These are phyloP conservation scores for Schoenoplectus tabernaemontani DNA, from an alignment of 202 grass and related monocot genomes.

Conservation along the genomic window DNA sequence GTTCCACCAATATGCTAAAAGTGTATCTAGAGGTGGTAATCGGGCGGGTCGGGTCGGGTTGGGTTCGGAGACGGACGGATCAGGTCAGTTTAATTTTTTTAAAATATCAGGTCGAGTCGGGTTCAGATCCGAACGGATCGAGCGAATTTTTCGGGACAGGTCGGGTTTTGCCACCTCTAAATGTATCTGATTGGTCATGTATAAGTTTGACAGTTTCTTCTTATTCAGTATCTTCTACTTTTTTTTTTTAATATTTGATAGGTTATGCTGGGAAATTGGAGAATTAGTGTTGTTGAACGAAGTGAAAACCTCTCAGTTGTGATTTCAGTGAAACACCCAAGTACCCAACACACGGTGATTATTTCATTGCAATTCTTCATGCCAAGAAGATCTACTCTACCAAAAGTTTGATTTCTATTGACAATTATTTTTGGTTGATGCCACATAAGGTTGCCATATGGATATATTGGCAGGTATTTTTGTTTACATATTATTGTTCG, in stretches of 20 bases:
- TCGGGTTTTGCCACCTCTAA: too few relatives aligned
- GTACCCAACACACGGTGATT: slow-evolving; percentile 75
- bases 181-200: neutral
- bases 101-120: too few relatives aligned
- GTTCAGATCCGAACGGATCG: too few relatives aligned
- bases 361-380: slow-evolving; percentile 65
- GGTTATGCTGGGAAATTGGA: slow-evolving; percentile 93
- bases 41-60: too few relatives aligned
- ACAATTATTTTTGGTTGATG: slow-evolving; percentile 85
- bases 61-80: too few relatives aligned
- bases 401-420: slow-evolving; percentile 34
- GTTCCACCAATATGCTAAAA: neutral
- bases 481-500: neutral
- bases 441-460: slow-evolving; percentile 83
- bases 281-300: slow-evolving; percentile 44
- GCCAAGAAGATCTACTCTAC: slow-evolving; percentile 47
- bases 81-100: too few relatives aligned
- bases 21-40: too few relatives aligned
- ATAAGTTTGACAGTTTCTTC: neutral
- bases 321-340: slow-evolving; percentile 75
- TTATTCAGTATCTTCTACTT: neutral
- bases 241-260: slow-evolving; percentile 28
- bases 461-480: slow-evolving; percentile 89
- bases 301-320: slow-evolving; percentile 49
- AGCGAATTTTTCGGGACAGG: too few relatives aligned